These are phyloP conservation scores for Cymbopogon citratus DNA, from an alignment of 176 grass and related monocot species.

Conservation along the genomic window DNA sequence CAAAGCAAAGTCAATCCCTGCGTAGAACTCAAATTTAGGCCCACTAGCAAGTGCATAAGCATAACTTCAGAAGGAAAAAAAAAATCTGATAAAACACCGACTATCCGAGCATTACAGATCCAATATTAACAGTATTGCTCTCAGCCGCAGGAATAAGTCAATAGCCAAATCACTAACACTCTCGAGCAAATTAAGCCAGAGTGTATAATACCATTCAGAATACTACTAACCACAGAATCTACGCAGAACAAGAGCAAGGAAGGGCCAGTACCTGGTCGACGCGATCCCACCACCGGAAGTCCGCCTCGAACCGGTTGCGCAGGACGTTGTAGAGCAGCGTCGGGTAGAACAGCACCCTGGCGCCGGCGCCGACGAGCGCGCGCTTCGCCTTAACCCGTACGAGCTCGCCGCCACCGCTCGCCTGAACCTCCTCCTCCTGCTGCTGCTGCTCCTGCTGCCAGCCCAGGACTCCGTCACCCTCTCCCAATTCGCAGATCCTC, in stretches of 20 bases:
- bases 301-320: slow-evolving; percentile 68
- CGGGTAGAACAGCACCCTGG: slow-evolving; percentile 88
- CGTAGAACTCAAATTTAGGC: background rate
- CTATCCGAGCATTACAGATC: slow-evolving; percentile 5
- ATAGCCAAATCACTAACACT: background rate
- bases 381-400: slow-evolving; percentile 50
- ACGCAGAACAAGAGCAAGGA: background rate
- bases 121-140: background rate
- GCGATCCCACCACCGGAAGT: slow-evolving; percentile 95
- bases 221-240: background rate
- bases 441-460: slow-evolving; percentile 5
- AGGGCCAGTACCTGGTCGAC: slow-evolving; percentile 57
- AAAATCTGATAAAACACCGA: background rate
- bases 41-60: background rate
- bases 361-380: slow-evolving; percentile 70
- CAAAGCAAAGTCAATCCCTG: background rate
- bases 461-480: slow-evolving; percentile 8
- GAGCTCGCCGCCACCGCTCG: slow-evolving; percentile 12
- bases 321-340: slow-evolving; percentile 90
- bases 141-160: background rate
- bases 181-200: background rate
- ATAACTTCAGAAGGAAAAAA: background rate
- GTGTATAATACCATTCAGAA: background rate
- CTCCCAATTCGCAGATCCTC: slow-evolving; percentile 43
- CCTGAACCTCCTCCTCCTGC: slow-evolving; percentile 17